phyloP scores from a whole-genome alignment of 371 early-diverging fungal species.

The Quaeritorhiza haematococci region DNA sequence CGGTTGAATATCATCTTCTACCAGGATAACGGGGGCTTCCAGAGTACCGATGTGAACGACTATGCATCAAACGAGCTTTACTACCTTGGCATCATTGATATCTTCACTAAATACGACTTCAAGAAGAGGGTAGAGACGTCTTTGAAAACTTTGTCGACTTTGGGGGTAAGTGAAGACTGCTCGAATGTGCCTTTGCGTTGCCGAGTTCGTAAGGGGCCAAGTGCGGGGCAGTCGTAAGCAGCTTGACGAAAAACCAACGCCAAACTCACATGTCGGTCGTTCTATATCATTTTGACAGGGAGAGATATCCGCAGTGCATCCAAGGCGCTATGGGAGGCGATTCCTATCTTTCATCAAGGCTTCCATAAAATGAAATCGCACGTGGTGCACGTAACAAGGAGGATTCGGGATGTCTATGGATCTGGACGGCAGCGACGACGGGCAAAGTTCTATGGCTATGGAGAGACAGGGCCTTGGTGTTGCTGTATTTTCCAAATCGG shows the following conservation, averaged over 20 bases:
- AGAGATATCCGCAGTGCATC: constrained; percentile 85
- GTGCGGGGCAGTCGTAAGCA: too few species aligned
- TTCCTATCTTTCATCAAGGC: constrained; percentile 79
- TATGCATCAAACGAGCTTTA: constrained; percentile 66
- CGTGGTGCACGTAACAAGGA: too few species aligned
- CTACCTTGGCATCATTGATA: constrained; percentile 93
- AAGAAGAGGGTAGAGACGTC: constrained; percentile 80
- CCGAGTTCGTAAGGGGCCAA: too few species aligned
- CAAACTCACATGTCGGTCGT: background rate
- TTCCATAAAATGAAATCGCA: constrained; percentile 22
- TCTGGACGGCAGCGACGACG: too few species aligned
- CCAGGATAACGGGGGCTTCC: constrained; percentile 84
- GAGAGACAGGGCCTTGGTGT: too few species aligned
- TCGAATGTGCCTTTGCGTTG: too few species aligned
- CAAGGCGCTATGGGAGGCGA: constrained; percentile 72
- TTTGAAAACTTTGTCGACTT: constrained; percentile 68
- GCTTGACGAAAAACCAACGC: too few species aligned
- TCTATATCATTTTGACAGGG: constrained; percentile 17
- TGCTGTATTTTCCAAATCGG: too few species aligned
- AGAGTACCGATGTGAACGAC: constrained; percentile 68
- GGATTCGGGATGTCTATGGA: too few species aligned
- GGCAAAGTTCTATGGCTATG: too few species aligned
- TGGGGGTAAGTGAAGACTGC: constrained; percentile 44
- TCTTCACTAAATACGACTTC: constrained; percentile 85
- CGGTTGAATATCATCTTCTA: constrained; percentile 77